phyloP scores from a whole-genome alignment of 139 green algal species.

The Raphidocelis subcapitata region DNA sequence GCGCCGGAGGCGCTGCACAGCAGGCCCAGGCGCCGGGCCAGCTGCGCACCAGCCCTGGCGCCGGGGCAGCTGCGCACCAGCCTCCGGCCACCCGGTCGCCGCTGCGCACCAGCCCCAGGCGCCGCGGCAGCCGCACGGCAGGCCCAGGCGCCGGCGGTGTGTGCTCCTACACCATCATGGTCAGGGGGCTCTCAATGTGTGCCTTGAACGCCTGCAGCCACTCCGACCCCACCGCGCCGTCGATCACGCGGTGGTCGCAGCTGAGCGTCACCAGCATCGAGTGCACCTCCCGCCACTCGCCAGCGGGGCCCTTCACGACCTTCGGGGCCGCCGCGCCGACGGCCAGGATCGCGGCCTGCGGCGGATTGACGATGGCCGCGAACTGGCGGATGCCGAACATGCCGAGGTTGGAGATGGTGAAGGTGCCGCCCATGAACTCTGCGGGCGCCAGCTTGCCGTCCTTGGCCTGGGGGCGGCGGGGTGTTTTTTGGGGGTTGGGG shows the following conservation, averaged over 20 bases:
- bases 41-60: no score
- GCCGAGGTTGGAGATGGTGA: constrained; percentile 93
- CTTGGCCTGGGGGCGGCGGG: constrained; percentile 59
- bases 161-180: constrained; percentile 94
- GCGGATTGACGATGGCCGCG: constrained; percentile 96
- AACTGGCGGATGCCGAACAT: constrained; percentile 96
- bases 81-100: no score
- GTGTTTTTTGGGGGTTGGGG: background rate
- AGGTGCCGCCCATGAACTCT: constrained; percentile 89
- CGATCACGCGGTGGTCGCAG: constrained; percentile 97
- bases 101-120: no score
- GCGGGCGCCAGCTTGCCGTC: constrained; percentile 85
- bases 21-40: no score
- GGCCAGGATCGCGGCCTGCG: constrained; percentile 61
- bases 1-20: no score
- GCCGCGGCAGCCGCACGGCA: no score
- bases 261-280: constrained; percentile 82
- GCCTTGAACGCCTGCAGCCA: constrained; percentile 95
- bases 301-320: constrained; percentile 23
- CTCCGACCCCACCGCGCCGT: constrained; percentile 93
- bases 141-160: no score
- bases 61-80: no score
- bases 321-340: constrained; percentile 30
- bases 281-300: constrained; percentile 29
- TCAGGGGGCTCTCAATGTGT: constrained; percentile 89